These are phyloP conservation scores for Elsinoe ampelina DNA, from an alignment of 2,329 filamentous ascomycete species.

Conservation along the genomic window DNA sequence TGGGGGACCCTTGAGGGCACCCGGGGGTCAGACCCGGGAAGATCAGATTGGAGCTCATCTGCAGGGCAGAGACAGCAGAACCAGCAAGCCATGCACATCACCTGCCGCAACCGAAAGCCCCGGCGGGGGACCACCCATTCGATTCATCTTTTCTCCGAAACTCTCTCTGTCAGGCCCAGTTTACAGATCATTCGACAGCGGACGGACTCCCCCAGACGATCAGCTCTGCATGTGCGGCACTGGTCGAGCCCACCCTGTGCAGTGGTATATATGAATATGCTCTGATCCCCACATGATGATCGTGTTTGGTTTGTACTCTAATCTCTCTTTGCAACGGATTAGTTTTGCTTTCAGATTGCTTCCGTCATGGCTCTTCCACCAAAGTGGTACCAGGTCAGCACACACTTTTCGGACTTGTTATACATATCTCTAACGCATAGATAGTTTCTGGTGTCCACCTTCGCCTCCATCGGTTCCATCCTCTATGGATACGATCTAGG, in stretches of 20 bases:
- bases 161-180: background rate
- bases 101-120: slow-evolving; percentile 3
- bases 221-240: background rate
- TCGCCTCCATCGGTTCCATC: slow-evolving; percentile 50
- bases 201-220: background rate
- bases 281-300: background rate
- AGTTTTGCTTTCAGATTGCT: background rate
- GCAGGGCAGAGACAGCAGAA: slow-evolving; percentile 1
- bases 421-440: slow-evolving; percentile 16
- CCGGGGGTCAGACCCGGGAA: background rate
- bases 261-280: slow-evolving; percentile 1
- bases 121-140: slow-evolving; percentile 5
- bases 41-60: background rate
- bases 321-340: background rate
- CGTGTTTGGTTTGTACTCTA: background rate
- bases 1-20: background rate
- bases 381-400: slow-evolving; percentile 46
- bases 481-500: slow-evolving; percentile 52
- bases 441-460: slow-evolving; percentile 49
- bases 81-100: background rate
- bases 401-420: too few relatives aligned
- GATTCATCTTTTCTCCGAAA: slow-evolving; percentile 7
- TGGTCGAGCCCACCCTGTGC: background rate
- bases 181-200: background rate
- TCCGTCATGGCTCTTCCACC: slow-evolving; percentile 45